A percentile compares a stretch with the other conserved stretches of the same genome.
Evolutionary conservation across 495 filamentous ascomycete genomes (phyloP).

Genomic region (Chaetomium tenue): DNA sequence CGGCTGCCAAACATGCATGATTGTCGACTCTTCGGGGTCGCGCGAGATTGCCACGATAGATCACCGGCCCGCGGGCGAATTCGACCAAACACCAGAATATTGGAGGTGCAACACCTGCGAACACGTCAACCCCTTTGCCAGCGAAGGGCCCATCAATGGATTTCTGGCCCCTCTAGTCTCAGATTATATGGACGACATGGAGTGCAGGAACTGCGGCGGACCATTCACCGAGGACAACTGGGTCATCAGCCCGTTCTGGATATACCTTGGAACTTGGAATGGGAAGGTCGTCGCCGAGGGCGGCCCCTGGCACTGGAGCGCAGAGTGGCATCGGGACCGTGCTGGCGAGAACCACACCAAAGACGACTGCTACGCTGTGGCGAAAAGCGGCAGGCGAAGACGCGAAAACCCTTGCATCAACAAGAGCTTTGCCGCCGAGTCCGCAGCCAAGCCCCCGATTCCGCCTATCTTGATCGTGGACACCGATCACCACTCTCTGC

Average conservation of each 20-base stretch:
- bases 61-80: conserved; percentile 20
- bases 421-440: conserved; percentile 14
- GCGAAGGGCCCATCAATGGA: conserved; percentile 18
- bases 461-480: conserved; percentile 6
- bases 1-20: conserved; percentile 23
- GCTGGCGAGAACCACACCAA: conserved; percentile 18
- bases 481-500: conserved; percentile 8
- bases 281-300: conserved; percentile 25
- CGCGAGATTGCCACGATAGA: conserved; percentile 26
- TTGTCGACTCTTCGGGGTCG: conserved; percentile 22
- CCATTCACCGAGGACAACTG: conserved; percentile 24
- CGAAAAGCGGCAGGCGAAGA: conserved; percentile 23
- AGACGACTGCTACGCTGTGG: conserved; percentile 21
- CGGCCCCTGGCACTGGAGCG: conserved; percentile 28
- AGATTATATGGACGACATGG: conserved; percentile 18
- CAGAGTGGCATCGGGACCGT: conserved; percentile 25
- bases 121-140: conserved; percentile 23
- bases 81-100: conserved; percentile 29
- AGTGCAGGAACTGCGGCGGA: conserved; percentile 19
- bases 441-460: background rate
- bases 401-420: conserved; percentile 27
- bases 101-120: conserved; percentile 27
- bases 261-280: conserved; percentile 30
- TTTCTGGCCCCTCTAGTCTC: conserved; percentile 23
- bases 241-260: conserved; percentile 27